Evolutionary conservation across 23 red algal species (phyloP).

Genomic region (Gracilaria domingensis): DNA sequence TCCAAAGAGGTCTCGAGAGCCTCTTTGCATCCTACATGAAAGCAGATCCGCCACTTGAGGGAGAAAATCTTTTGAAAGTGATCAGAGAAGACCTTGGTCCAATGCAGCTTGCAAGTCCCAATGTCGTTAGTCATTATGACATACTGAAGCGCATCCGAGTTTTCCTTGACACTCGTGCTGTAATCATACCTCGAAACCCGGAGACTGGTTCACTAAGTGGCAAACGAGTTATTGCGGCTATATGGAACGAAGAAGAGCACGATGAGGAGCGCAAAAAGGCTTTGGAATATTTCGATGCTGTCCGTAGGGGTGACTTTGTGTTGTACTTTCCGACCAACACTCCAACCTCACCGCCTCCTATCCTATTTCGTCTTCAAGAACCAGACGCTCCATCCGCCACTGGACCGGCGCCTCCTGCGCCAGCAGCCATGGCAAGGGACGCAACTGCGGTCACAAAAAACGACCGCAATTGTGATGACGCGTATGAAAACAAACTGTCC

Average conservation of each 20-base stretch:
- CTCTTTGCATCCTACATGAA: not conserved
- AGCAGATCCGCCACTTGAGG: conserved; percentile 10
- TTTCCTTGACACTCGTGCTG: not conserved
- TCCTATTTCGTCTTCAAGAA: not conserved
- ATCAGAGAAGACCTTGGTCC: not conserved
- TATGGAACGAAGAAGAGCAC: not conserved
- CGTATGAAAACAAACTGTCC: not conserved
- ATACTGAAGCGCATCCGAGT: not conserved
- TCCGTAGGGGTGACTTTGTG: not conserved
- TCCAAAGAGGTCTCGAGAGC: conserved; percentile 12
- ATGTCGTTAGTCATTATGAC: not conserved
- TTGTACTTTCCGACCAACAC: not conserved
- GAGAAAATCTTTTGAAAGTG: not conserved
- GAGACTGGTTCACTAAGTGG: not conserved
- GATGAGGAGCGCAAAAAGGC: not conserved
- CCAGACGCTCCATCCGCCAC: too few relatives aligned
- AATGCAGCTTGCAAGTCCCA: conserved; percentile 2
- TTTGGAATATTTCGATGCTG: conserved; percentile 14
- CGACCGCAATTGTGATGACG: too few relatives aligned
- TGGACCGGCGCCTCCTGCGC: too few relatives aligned
- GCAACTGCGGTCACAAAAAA: too few relatives aligned
- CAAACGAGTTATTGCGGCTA: conserved; percentile 16
- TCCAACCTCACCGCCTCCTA: not conserved
- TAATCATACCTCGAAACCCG: not conserved
- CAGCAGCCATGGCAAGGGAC: too few relatives aligned